phyloP scores from a whole-genome alignment of 139 green algal species.

The Zygnema cylindricum region DNA sequence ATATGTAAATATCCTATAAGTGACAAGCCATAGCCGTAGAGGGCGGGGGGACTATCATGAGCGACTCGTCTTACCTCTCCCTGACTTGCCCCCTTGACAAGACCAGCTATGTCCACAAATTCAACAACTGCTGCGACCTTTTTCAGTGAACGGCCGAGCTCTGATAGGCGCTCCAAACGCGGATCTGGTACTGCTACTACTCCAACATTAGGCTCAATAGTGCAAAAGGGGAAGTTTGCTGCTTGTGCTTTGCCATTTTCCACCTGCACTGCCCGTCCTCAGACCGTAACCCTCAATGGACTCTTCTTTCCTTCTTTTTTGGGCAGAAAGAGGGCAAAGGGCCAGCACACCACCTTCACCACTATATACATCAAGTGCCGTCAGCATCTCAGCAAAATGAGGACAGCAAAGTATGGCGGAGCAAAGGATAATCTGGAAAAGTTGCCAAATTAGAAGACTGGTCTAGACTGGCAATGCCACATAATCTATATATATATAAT shows the following conservation, averaged over 20 bases:
- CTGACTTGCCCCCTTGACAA: conserved; percentile 77
- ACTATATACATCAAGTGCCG: too few species aligned
- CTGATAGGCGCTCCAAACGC: conserved; percentile 70
- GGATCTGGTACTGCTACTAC: conserved; percentile 78
- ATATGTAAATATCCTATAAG: too few species aligned
- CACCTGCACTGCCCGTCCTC: conserved; percentile 36
- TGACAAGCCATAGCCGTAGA: too few species aligned
- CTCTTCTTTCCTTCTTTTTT: conserved; percentile 58
- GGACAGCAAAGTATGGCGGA: too few species aligned
- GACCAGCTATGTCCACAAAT: conserved; percentile 97
- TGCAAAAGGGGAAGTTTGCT: conserved; percentile 99
- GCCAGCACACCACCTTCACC: conserved; percentile 91
- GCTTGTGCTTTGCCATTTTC: conserved; percentile 86
- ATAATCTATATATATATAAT: too few species aligned
- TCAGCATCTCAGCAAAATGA: conserved; percentile 86
- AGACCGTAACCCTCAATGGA: background rate
- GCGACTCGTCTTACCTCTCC: conserved; percentile 54
- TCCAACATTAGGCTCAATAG: conserved; percentile 92
- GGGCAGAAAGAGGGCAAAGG: conserved; percentile 80
- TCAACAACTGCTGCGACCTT: conserved; percentile 88
- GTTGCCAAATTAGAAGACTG: too few species aligned
- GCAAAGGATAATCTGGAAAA: too few species aligned
- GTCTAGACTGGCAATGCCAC: too few species aligned
- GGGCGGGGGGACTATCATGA: too few species aligned
- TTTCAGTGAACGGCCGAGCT: conserved; percentile 76